A percentile compares a stretch with the other conserved stretches of the same genome.
phyloP scores from a whole-genome alignment of 2,329 filamentous ascomycete species.

The Fusarium setosum region DNA sequence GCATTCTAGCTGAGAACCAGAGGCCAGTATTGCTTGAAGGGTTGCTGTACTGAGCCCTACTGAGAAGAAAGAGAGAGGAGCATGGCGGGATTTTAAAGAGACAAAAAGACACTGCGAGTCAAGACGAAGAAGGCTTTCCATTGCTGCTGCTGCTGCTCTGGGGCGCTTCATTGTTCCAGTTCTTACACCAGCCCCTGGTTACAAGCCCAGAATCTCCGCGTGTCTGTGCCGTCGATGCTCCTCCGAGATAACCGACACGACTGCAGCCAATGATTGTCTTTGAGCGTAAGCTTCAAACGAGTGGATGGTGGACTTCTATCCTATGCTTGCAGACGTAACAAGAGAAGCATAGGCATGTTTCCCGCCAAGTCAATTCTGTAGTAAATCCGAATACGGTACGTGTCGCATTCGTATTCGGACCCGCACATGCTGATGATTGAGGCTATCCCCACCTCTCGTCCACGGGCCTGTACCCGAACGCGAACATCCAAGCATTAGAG shows the following conservation, averaged over 20 bases:
- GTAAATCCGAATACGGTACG: slow-evolving; percentile 11
- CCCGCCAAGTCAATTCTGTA: background rate
- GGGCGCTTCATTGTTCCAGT: background rate
- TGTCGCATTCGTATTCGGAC: slow-evolving; percentile 30
- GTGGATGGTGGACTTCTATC: background rate
- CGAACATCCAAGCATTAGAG: background rate
- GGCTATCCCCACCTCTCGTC: background rate
- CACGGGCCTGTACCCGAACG: background rate
- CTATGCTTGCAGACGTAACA: background rate
- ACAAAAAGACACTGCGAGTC: background rate
- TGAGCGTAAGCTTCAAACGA: background rate
- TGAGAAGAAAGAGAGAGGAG: background rate
- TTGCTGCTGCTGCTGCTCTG: background rate
- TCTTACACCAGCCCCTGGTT: background rate
- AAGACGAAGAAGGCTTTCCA: background rate
- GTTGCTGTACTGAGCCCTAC: background rate
- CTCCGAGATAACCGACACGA: slow-evolving; percentile 3
- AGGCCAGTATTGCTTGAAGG: background rate
- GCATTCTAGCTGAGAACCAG: slow-evolving; percentile 1
- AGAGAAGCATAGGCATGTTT: background rate
- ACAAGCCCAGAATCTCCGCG: slow-evolving; percentile 2
- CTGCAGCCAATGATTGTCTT: slow-evolving; percentile 2
- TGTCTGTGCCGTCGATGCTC: background rate
- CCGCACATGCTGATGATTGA: background rate
- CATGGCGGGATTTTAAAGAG: slow-evolving; percentile 10